phyloP scores from a whole-genome alignment of 2,329 filamentous ascomycete species.

The Paecilomyces fulvus region DNA sequence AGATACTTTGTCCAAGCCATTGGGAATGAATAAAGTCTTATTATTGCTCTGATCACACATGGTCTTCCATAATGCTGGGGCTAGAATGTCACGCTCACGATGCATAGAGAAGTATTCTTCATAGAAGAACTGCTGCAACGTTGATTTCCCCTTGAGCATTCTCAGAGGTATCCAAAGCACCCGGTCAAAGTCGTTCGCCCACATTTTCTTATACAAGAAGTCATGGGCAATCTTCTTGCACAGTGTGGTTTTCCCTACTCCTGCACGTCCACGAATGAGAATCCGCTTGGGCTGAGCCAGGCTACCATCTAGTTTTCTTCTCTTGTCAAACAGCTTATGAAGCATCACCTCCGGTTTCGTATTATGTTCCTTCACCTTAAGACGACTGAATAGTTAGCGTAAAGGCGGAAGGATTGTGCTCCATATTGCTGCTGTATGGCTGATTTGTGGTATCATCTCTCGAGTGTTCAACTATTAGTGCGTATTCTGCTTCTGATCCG shows the following conservation, averaged over 20 bases:
- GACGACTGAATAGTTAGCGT: slow-evolving; percentile 19
- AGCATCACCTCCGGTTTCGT: slow-evolving; percentile 12
- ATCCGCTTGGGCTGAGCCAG: slow-evolving; percentile 20
- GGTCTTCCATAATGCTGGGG: neutral
- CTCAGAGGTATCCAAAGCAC: slow-evolving; percentile 1
- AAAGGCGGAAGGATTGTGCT: slow-evolving; percentile 13
- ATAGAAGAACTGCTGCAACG: neutral
- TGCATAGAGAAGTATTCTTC: neutral
- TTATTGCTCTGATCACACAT: neutral
- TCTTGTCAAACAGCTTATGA: slow-evolving; percentile 17
- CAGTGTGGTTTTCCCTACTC: slow-evolving; percentile 33
- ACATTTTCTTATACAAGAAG: slow-evolving; percentile 12
- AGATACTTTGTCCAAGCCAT: slow-evolving; percentile 38
- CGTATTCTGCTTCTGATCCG: neutral
- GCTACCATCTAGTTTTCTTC: slow-evolving; percentile 9
- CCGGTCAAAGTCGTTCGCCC: neutral
- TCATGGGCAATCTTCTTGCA: slow-evolving; percentile 35
- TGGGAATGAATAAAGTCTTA: slow-evolving; percentile 9
- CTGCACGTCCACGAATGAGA: slow-evolving; percentile 28
- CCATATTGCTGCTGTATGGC: neutral
- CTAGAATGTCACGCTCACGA: neutral
- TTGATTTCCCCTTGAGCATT: neutral
- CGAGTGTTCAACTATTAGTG: slow-evolving; percentile 20
- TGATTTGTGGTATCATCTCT: neutral
- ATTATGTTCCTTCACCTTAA: slow-evolving; percentile 17